Percentiles rank a stretch among this genome's conserved stretches.
Conservation (phyloP, 352 stramenopile species). For the Pythium monospermum region DNA sequence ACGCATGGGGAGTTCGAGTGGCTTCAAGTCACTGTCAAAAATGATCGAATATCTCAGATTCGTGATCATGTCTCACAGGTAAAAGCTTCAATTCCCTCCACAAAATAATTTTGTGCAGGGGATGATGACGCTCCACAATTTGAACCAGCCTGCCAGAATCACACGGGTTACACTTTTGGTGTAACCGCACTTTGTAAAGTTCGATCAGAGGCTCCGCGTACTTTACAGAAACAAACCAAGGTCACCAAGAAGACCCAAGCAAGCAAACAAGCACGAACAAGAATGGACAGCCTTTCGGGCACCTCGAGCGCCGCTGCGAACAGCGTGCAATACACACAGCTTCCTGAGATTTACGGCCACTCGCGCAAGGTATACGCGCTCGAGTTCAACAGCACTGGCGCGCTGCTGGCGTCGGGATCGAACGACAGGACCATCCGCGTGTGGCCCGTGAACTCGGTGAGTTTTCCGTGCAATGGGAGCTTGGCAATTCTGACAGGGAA, state of each 20-base stretch:
- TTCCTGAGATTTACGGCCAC: conserved; percentile 78
- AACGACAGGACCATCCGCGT: conserved; percentile 78
- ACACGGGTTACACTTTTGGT: no score
- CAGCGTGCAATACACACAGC: conserved; percentile 32
- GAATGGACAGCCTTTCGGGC: conserved; percentile 10
- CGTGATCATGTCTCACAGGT: no score
- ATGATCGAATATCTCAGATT: not conserved
- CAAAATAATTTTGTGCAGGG: no score
- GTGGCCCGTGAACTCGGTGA: conserved; percentile 56
- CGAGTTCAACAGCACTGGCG: conserved; percentile 68
- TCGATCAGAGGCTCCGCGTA: not conserved
- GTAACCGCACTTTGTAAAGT: no score
- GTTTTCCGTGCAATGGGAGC: conserved; percentile 8
- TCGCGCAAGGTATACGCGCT: conserved; percentile 77
- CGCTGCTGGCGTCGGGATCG: conserved; percentile 72
- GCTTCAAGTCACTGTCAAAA: not conserved
- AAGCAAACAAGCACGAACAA: not conserved
- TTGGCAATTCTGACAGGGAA: not conserved
- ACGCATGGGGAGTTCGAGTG: no score
- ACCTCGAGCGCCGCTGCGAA: not conserved
- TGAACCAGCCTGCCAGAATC: no score
- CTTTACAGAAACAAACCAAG: not conserved
- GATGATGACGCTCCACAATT: no score
- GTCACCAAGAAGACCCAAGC: not conserved
- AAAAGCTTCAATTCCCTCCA: no score